Evolutionary conservation across 495 filamentous ascomycete genomes (phyloP), one percentile per base, ranked within the genome.

Genomic region (Rhypophila decipiens): DNA sequence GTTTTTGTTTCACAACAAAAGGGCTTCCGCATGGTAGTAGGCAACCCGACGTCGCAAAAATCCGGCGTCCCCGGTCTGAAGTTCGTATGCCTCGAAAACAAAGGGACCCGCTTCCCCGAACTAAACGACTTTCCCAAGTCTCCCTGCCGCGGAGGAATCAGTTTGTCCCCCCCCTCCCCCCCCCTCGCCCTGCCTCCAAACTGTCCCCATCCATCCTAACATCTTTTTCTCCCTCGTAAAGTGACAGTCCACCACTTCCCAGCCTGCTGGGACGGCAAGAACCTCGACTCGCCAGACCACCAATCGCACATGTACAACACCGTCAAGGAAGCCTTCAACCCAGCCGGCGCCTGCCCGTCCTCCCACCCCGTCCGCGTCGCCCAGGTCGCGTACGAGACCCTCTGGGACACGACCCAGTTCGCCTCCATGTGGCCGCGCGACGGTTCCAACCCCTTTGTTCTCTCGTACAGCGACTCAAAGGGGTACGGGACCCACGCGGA

Each of bases 231-330:
- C n/a, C n/a, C n/a, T n/a, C n/a, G n/a, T n/a, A n/a, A n/a, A n/a
- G n/a, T 31, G 27, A 31, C 27, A 13, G 4, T 31, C 22, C 5
- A 34, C 46, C 42, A 39, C 44, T 51, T 49, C 46, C 31, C 54
- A 11, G 22, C 20, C 47, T 72, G 73, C 62, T 80, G 76, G 76
- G 76, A 81, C 55, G 77, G 76, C 43, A 70, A 73, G 57, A 78
- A 77, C 55, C 65, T 79, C n/a, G 76, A 78, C 59, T 75, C 71
- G 38, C 67, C 71, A 22, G 73, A 80, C 60, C 77, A 80, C 58
- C 68, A 71, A 38, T 70, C 72, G 12, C 78, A 81, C 65, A 73
- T 73, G 70, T 71, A 61, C 60, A 66, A 64, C 56, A 73, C 70
- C 4, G 63, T 64, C 27, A 57, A 44, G 43, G 67, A 70, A 22